Base-by-base conservation (phyloP, 306 rosid species). In the Ceratonia siliqua region DNA sequence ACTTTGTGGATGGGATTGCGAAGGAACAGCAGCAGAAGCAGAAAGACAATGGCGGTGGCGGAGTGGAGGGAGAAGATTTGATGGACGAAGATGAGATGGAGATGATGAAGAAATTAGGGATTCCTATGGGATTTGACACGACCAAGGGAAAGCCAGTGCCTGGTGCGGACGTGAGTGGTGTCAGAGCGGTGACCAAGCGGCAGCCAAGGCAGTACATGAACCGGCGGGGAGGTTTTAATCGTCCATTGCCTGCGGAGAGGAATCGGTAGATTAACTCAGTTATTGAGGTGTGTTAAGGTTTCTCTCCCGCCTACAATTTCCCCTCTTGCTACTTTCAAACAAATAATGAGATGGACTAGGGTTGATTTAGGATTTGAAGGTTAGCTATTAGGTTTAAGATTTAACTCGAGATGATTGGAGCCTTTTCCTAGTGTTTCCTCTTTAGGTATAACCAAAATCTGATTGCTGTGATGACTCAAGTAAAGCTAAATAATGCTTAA, bases 121-220 rank as follows among this genome's bases (percentile, higher is more conserved):
- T 94, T 85, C 99, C 99, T 0, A 30, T 41, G 1, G 97, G 97
- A 46, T 92, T 94, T 65, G 96, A 94, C 57, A 83, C 99, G 32
- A 92, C 99, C 4, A 94, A 94, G 73, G 98, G 99, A 11, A 94
- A 92, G 62, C 97, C 96, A 0, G 99, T 92, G 4, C 43, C 87
- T 2, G 99, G 98, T 21, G 96, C 99, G 4, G 99, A 92, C 24
- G 89, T 94, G 45, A 94, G 99, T 57, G 99, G 92, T 33, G 79
- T 90, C 42, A 87, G 95, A 70, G 92, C 89, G 0, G 96, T 94
- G 5, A 90, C 96, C 3, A 94, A 94, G 85, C 85, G 96, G 30
- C 92, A 90, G 74, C 99, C 99, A 0, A 87, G 99, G 70, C 98
- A 94, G 88, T 94, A 92, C 68, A 94, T 94, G 99, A 94, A 94